Conservation (phyloP, 2,329 filamentous ascomycete species). For the Colletotrichum godetiae region DNA sequence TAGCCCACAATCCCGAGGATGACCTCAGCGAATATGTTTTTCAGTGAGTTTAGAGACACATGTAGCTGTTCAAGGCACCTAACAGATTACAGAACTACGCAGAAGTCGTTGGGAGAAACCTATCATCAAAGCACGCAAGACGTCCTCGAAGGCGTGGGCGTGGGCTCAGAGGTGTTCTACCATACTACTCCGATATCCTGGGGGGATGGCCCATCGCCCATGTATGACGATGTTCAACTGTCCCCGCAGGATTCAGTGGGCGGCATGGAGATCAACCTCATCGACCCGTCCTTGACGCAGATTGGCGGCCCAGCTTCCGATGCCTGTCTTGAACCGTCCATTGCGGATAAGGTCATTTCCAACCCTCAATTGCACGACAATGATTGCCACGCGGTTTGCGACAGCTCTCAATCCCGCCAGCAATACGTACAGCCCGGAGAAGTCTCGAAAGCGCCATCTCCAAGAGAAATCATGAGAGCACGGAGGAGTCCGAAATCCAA, state of each 20-base stretch:
- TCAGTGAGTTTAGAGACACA: constrained; percentile 39
- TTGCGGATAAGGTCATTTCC: neutral
- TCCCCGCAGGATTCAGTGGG: constrained; percentile 22
- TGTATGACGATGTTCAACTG: constrained; percentile 17
- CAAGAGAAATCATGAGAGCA: neutral
- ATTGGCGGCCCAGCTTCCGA: neutral
- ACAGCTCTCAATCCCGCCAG: neutral
- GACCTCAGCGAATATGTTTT: constrained; percentile 50
- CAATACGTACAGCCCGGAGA: constrained; percentile 16
- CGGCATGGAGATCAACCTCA: constrained; percentile 19
- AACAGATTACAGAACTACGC: neutral
- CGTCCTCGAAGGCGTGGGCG: constrained; percentile 30
- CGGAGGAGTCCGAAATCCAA: neutral
- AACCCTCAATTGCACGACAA: neutral
- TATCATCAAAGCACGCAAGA: constrained; percentile 1
- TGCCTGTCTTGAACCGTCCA: neutral
- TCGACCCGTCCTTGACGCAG: constrained; percentile 12
- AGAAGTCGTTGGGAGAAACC: neutral
- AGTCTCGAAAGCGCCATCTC: constrained; percentile 15
- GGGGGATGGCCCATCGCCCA: neutral
- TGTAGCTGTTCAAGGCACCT: neutral
- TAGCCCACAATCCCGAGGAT: constrained; percentile 48
- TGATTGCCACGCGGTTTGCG: neutral
- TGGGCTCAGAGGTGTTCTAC: constrained; percentile 22
- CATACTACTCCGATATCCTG: neutral